A percentile compares a stretch with the other conserved stretches of the same genome.
Conservation (phyloP, 2,329 filamentous ascomycete species). For the Botrytis byssoidea region DNA sequence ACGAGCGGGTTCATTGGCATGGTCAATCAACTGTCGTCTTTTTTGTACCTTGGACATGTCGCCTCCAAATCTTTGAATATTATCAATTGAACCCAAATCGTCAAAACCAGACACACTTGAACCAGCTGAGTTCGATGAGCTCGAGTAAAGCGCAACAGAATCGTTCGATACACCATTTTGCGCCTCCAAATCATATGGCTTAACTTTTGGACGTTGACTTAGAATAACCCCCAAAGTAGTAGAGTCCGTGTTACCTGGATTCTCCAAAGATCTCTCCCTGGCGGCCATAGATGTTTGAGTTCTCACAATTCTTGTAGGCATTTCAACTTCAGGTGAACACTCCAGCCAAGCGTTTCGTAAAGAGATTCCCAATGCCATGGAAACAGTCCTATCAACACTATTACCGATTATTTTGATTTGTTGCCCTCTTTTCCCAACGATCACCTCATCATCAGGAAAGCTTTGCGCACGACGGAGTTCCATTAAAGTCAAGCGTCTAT, state of each 20-base stretch:
- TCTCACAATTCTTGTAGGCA: background rate
- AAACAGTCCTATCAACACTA: slow-evolving; percentile 68
- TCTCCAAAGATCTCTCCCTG: background rate
- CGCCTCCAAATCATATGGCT: background rate
- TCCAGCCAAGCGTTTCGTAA: slow-evolving; percentile 57
- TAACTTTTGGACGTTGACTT: background rate
- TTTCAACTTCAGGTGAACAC: slow-evolving; percentile 24
- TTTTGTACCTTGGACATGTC: background rate
- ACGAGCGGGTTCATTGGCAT: background rate
- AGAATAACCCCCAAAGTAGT: background rate
- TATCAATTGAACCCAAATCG: background rate
- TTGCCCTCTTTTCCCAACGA: slow-evolving; percentile 55
- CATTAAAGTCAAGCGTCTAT: slow-evolving; percentile 60
- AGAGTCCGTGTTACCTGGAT: background rate
- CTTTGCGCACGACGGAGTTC: slow-evolving; percentile 70
- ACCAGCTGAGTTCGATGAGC: background rate
- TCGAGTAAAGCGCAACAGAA: background rate
- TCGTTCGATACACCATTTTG: background rate
- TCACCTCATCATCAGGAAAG: slow-evolving; percentile 65
- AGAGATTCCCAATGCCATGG: slow-evolving; percentile 63
- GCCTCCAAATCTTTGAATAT: background rate
- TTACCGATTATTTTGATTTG: slow-evolving; percentile 73
- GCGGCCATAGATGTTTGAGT: background rate
- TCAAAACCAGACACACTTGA: slow-evolving; percentile 1
- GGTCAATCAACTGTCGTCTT: background rate